phyloP scores from a whole-genome alignment of 2,329 filamentous ascomycete genomes.

The Akanthomyces lecanii region DNA sequence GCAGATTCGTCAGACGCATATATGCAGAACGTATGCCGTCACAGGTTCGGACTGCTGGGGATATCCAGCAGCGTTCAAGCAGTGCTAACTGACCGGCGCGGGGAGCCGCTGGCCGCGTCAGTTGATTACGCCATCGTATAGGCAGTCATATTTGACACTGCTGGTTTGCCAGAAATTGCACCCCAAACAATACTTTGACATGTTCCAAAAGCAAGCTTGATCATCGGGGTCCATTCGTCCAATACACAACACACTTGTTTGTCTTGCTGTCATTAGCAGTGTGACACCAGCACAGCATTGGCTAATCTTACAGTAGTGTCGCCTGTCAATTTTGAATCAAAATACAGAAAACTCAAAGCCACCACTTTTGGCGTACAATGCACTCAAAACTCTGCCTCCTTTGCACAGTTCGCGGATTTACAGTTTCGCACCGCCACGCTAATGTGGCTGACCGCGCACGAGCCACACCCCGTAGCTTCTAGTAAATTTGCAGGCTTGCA shows the following conservation, averaged over 20 bases:
- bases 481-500: constrained; percentile 11
- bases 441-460: constrained; percentile 9
- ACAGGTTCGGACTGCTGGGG: background rate
- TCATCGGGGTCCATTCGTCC: background rate
- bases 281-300: no score
- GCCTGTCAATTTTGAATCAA: no score
- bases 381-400: no score
- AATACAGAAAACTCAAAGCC: no score
- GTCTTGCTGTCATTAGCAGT: no score
- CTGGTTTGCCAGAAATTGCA: background rate
- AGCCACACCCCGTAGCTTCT: constrained; percentile 12
- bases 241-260: no score
- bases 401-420: background rate
- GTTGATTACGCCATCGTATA: constrained; percentile 8
- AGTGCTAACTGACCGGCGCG: background rate
- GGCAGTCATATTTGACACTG: background rate
- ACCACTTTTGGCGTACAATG: no score
- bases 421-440: constrained; percentile 10
- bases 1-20: background rate
- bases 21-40: background rate
- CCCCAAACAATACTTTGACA: background rate
- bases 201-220: background rate
- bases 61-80: background rate
- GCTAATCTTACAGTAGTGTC: no score
- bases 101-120: constrained; percentile 8